phyloP scores from a whole-genome alignment of 2,329 filamentous ascomycete genomes.

The Cercospora berteroae region DNA sequence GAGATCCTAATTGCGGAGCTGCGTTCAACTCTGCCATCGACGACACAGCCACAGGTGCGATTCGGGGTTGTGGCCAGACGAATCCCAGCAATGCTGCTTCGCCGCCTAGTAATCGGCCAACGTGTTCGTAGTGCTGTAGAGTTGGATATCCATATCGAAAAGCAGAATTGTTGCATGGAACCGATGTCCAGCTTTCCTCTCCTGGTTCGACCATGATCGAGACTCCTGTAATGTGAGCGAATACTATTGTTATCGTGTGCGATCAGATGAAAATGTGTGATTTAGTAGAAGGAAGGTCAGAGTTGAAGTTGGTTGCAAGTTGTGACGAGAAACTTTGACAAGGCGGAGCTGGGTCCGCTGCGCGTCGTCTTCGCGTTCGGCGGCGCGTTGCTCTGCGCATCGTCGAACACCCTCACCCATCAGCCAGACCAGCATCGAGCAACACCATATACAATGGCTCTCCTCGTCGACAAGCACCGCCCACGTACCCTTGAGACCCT shows the following conservation, averaged over 20 bases:
- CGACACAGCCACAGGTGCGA: slow-evolving; percentile 43
- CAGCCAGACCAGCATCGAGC: not conserved
- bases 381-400: not conserved
- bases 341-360: not conserved
- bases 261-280: not conserved
- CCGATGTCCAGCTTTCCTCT: not conserved
- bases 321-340: not conserved
- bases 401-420: not conserved
- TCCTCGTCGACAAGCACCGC: slow-evolving; percentile 64
- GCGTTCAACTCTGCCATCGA: slow-evolving; percentile 48
- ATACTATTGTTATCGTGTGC: not conserved
- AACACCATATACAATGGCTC: slow-evolving; percentile 51
- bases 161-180: not conserved
- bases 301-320: not conserved
- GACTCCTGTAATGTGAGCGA: not conserved
- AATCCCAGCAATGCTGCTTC: slow-evolving; percentile 33
- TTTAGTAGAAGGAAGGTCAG: not conserved
- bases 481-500: slow-evolving; percentile 73
- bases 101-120: slow-evolving; percentile 24
- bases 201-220: not conserved
- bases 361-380: not conserved
- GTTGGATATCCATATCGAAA: not conserved
- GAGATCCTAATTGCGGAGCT: slow-evolving; percentile 50
- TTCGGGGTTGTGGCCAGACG: slow-evolving; percentile 34
- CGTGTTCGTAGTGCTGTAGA: slow-evolving; percentile 19